phyloP scores from a whole-genome alignment of 306 rosid genomes.

The Aeschynomene evenia region DNA sequence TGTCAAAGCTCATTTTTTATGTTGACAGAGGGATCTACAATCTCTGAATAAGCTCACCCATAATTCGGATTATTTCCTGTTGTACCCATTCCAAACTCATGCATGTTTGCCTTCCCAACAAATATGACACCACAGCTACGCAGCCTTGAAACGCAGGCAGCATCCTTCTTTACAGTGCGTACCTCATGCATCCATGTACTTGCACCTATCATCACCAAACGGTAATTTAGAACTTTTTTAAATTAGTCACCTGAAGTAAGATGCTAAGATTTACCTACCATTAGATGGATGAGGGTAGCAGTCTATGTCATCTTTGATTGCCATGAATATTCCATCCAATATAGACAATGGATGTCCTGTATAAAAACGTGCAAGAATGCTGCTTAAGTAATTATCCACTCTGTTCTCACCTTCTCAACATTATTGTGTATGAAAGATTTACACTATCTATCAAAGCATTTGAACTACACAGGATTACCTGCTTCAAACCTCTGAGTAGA shows the following conservation, averaged over 20 bases:
- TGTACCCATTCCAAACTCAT: conserved; percentile 97
- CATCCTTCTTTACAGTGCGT: conserved; percentile 66
- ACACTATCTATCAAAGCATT: conserved; percentile 7
- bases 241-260: conserved; percentile 4
- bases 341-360: conserved; percentile 82
- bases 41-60: conserved; percentile 56
- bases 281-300: conserved; percentile 80
- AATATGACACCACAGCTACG: conserved; percentile 89
- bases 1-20: conserved; percentile 6
- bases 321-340: conserved; percentile 90
- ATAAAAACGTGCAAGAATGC: conserved; percentile 28
- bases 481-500: conserved; percentile 84
- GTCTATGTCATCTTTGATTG: conserved; percentile 97
- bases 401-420: conserved; percentile 20
- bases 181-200: conserved; percentile 96
- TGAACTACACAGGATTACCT: conserved; percentile 55
- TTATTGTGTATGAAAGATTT: conserved; percentile 1
- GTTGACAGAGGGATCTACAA: conserved; percentile 23
- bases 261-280: conserved; percentile 47
- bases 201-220: conserved; percentile 59
- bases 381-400: not conserved
- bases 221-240: conserved; percentile 10
- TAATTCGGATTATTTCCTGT: conserved; percentile 91
- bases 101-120: conserved; percentile 96
- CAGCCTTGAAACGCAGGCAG: conserved; percentile 63